Percentiles rank a stretch among this genome's conserved stretches.
phyloP scores from a whole-genome alignment of 495 filamentous ascomycete species.

The Aspergillus indologenus region DNA sequence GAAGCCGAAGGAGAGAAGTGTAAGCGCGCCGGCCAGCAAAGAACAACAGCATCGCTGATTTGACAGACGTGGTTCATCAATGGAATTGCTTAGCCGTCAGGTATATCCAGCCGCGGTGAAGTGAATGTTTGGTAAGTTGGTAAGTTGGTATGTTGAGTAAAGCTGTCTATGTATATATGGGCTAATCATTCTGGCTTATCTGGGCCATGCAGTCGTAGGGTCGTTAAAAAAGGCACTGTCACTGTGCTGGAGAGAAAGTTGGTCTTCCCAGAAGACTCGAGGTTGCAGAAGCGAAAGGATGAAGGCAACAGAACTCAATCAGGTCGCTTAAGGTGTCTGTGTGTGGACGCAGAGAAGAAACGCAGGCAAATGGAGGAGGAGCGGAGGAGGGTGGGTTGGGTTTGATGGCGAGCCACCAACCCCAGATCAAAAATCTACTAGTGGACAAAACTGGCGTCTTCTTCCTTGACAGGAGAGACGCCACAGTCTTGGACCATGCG shows the following conservation, averaged over 20 bases:
- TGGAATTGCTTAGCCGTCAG: slow-evolving; percentile 14
- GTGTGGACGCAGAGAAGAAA: slow-evolving; percentile 6
- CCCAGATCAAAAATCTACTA: slow-evolving; percentile 9
- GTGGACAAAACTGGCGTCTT: slow-evolving; percentile 32
- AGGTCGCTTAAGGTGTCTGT: slow-evolving; percentile 11
- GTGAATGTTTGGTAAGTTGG: too few species aligned
- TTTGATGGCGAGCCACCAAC: not conserved
- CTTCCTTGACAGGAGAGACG: slow-evolving; percentile 35
- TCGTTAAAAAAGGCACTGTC: slow-evolving; percentile 4
- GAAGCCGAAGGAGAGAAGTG: slow-evolving; percentile 15
- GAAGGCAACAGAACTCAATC: slow-evolving; percentile 11
- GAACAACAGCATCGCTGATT: slow-evolving; percentile 26
- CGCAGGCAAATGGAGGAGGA: slow-evolving; percentile 9
- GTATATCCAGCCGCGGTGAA: slow-evolving; percentile 28
- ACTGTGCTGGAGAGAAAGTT: slow-evolving; percentile 9
- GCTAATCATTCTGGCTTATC: slow-evolving; percentile 21
- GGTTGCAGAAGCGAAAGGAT: slow-evolving; percentile 9
- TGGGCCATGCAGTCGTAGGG: slow-evolving; percentile 21
- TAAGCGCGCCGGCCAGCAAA: not conserved
- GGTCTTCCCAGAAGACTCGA: slow-evolving; percentile 11
- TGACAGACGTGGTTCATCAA: slow-evolving; percentile 16
- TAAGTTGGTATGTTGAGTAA: slow-evolving; percentile 9
- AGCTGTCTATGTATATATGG: slow-evolving; percentile 31
- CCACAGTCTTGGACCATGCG: slow-evolving; percentile 71
- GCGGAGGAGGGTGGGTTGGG: slow-evolving; percentile 8